These are phyloP conservation scores for Bonia amplexicaulis DNA, from an alignment of 176 grass and related monocot genomes.

Conservation along the genomic window DNA sequence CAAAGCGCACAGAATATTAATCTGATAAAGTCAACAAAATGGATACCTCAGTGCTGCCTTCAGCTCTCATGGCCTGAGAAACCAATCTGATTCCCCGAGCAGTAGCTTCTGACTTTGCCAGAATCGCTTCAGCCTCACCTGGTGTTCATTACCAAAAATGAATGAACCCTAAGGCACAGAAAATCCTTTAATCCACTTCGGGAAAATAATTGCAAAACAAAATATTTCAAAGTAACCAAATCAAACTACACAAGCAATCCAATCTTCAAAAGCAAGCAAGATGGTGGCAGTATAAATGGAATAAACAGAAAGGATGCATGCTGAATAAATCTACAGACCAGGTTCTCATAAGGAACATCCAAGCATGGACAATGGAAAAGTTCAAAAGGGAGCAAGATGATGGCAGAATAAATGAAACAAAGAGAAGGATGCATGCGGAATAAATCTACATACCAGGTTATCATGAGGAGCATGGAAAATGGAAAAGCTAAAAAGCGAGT, in stretches of 20 bases:
- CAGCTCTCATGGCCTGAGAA: slow-evolving; percentile 58
- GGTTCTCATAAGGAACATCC: background rate
- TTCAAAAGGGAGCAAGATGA: background rate
- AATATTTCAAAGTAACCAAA: background rate
- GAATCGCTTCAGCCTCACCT: slow-evolving; percentile 88
- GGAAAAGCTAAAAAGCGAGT: background rate
- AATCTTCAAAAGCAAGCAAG: background rate
- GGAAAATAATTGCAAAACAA: background rate
- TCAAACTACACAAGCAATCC: background rate
- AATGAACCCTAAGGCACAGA: background rate
- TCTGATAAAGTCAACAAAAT: background rate
- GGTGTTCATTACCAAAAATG: slow-evolving; percentile 21
- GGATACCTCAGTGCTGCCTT: slow-evolving; percentile 78
- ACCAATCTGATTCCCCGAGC: slow-evolving; percentile 69
- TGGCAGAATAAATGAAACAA: background rate
- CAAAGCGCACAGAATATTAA: background rate
- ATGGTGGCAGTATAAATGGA: background rate
- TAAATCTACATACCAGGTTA: background rate
- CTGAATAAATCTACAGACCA: background rate
- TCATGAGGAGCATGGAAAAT: background rate
- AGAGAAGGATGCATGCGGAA: background rate
- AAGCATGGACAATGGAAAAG: background rate
- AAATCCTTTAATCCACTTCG: background rate
- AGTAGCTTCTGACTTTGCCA: slow-evolving; percentile 77
- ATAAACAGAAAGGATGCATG: background rate